phyloP scores from a whole-genome alignment of 805 yeast genomes.

The Candida silvicultrix region DNA sequence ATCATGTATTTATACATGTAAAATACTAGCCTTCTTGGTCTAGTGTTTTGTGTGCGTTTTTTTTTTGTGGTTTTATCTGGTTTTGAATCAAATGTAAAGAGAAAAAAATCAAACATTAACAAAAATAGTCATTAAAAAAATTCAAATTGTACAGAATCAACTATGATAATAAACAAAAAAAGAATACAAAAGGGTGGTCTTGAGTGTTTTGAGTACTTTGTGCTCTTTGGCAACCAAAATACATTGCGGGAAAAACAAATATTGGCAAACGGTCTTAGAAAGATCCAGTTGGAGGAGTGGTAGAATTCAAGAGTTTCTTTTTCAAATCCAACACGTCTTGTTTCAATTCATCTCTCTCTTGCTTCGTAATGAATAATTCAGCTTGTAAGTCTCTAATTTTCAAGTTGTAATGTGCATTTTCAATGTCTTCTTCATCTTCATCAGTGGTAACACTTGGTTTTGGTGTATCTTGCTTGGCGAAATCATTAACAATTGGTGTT shows the following conservation, averaged over 20 bases:
- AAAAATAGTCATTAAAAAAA: too few relatives aligned
- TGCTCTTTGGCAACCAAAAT: too few relatives aligned
- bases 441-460: slow-evolving; percentile 19
- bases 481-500: slow-evolving; percentile 19
- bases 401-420: slow-evolving; percentile 58
- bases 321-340: slow-evolving; percentile 52
- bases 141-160: neutral
- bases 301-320: slow-evolving; percentile 39
- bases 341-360: slow-evolving; percentile 77
- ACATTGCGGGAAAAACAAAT: too few relatives aligned
- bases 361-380: slow-evolving; percentile 70
- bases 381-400: slow-evolving; percentile 81
- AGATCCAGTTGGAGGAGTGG: slow-evolving; percentile 12
- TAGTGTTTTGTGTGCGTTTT: too few relatives aligned
- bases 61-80: too few relatives aligned
- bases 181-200: too few relatives aligned
- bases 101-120: too few relatives aligned
- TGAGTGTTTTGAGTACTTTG: too few relatives aligned
- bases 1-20: too few relatives aligned
- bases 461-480: slow-evolving; percentile 11
- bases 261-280: neutral
- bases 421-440: slow-evolving; percentile 26
- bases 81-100: too few relatives aligned
- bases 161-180: neutral
- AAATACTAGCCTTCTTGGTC: too few relatives aligned